Base-by-base conservation (phyloP, 2,329 filamentous ascomycete genomes). In the Apiospora aurea region DNA sequence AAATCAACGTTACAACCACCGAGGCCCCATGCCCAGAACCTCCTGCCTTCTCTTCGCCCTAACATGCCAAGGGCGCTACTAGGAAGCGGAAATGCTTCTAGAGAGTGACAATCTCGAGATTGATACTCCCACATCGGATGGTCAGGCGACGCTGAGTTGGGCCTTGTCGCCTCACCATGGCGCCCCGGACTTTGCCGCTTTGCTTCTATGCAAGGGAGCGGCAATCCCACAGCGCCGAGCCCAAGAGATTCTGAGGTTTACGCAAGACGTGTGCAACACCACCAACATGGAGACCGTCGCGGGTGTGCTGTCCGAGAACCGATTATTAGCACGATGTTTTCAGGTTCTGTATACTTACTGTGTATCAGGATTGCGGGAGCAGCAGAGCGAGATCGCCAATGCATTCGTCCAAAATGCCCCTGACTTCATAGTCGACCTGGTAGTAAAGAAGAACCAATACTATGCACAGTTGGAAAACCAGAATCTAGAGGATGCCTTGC, bases 391-490 rank as follows among this genome's bases (percentile, higher is more conserved):
- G 49, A 53, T 53, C 3, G 49, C 49, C 49, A 53, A 26, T 29
- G 49, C 10, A 53, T 53, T 53, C 24, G 49, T 53, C 49, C 49
- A 53, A 53, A 53, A 53, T 24, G 49, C 49, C 14, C 49, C 49
- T 53, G 49, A 24, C 49, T 53, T 53, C 49, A 53, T 53, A 53
- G 49, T 53, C 49, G n/a, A 53, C 24, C 49, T 53, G 49, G 49
- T 53, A 53, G 29, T 53, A 53, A 29, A 53, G 49, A 53, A 53
- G 24, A 53, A 53, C 49, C 49, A 53, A 26, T 53, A 53, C 49
- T 53, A 26, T 53, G 49, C 24, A 53, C 49, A 53, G 24, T 26
- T 53, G 49, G 49, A 53, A 26, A 53, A 26, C 49, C 24, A 53
- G 49, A 53, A 26, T 53, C 49, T 53, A 53, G 49, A 53, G 49